Conservation (phyloP, 805 yeast genomes). For the Ogataea angusta region DNA sequence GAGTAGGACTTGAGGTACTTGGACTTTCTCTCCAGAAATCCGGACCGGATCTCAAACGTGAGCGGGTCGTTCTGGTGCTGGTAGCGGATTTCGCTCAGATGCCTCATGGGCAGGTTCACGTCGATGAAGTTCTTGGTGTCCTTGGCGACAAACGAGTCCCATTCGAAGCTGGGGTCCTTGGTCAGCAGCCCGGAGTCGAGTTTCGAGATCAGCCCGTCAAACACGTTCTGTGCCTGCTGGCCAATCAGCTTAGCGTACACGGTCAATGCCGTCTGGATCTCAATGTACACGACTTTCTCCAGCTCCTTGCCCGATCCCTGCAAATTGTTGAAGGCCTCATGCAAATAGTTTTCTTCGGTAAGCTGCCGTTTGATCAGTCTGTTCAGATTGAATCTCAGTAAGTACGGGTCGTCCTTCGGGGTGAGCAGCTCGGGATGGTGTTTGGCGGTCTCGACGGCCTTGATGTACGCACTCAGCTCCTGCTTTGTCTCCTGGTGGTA, state of each 20-base stretch:
- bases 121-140: conserved; percentile 66
- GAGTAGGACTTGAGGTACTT: conserved; percentile 90
- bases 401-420: conserved; percentile 74
- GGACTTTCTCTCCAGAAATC: conserved; percentile 83
- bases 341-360: conserved; percentile 78
- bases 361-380: conserved; percentile 74
- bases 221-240: conserved; percentile 68
- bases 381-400: conserved; percentile 69
- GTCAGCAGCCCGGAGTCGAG: conserved; percentile 67
- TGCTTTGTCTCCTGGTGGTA: conserved; percentile 66
- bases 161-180: conserved; percentile 78
- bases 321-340: conserved; percentile 83
- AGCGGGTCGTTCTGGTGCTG: conserved; percentile 68
- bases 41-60: conserved; percentile 67
- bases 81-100: conserved; percentile 58
- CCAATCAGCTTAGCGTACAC: conserved; percentile 68
- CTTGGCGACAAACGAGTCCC: conserved; percentile 77
- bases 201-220: conserved; percentile 62
- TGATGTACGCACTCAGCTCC: conserved; percentile 50
- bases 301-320: conserved; percentile 86
- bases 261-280: conserved; percentile 77
- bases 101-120: conserved; percentile 58
- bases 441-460: conserved; percentile 63
- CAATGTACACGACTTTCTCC: conserved; percentile 82
- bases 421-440: conserved; percentile 41